Evolutionary conservation across 192 early-diverging fungal species (phyloP), one percentile per base, ranked within the genome.

Genomic region (Coemansia guatemalensis): DNA sequence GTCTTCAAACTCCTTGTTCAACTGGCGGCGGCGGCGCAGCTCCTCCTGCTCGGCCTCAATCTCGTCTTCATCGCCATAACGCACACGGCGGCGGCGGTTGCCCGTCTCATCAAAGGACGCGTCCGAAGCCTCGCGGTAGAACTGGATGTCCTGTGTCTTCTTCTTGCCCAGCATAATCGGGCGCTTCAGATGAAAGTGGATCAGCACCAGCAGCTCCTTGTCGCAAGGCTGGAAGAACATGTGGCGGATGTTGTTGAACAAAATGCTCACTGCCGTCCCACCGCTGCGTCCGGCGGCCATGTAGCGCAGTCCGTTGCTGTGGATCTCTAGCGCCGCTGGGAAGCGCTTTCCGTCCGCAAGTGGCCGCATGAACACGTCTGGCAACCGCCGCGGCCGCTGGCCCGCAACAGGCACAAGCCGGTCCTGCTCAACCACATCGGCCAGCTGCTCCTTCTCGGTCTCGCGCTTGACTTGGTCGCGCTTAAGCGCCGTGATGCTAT

Each of bases 161-260:
- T 96, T 97, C 82, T 97, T 96, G 47, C 94, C 95, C 75, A 98
- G 89, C 87, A 99, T 92, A 60, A 99, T 91, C 5, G 94, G 93
- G 79, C 98, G 93, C 75, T 93, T 95, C 26, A 99, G 86, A 55
- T 99, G 96, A 25, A 95, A 82, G 68, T 99, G 97, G 58, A 99
- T 81, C 32, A 99, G 68, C 22, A 99, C 96, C 68, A 98, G 86
- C 48, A 98, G 78, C 77, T 99, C 97, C 59, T 90, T 85, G 67
- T 99, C 97, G 79, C 96, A 99, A 23, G 96, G 95, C 72, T 99
- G 97, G 84, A 96, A 99, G 74, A 98, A 93, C 53, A 99, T 62
- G 69, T 99, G 97, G 67, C 93, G 90, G 67, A 99, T 90, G 74
- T 99, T 99, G 83, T 90, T 93, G 71, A 99, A 99, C 60, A 99